These are phyloP conservation scores for Prunus dulcis DNA, from an alignment of 306 rosid species.

Conservation along the genomic window DNA sequence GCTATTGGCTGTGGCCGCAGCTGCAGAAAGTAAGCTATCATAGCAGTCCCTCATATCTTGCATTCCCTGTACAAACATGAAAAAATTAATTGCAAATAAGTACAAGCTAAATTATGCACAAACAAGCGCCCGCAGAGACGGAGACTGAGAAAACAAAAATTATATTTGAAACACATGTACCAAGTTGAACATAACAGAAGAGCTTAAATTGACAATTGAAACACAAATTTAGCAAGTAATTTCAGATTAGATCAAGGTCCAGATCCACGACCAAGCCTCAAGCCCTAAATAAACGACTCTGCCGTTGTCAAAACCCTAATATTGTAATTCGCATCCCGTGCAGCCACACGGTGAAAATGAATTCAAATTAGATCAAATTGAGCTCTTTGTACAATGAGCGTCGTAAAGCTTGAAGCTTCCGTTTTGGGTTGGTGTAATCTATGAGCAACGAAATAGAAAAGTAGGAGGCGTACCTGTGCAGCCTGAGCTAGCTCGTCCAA, in stretches of 20 bases:
- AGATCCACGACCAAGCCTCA: slow-evolving; percentile 10
- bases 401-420: neutral
- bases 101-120: neutral
- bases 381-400: neutral
- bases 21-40: slow-evolving; percentile 86
- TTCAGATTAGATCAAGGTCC: neutral
- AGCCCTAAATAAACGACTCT: neutral
- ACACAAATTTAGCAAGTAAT: neutral
- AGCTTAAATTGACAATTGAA: neutral
- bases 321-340: neutral
- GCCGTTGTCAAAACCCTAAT: slow-evolving; percentile 21
- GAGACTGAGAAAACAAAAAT: neutral
- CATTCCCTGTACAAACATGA: slow-evolving; percentile 59
- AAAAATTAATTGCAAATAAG: neutral
- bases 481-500: slow-evolving; percentile 94
- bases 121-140: neutral
- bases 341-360: neutral
- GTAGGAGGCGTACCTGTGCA: slow-evolving; percentile 39
- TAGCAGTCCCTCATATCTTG: slow-evolving; percentile 90
- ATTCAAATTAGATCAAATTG: neutral
- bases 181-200: neutral
- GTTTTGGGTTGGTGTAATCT: neutral
- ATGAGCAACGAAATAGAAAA: slow-evolving; percentile 1
- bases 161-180: too few relatives aligned
- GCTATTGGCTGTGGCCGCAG: slow-evolving; percentile 92